Percentiles rank a stretch among this genome's conserved stretches.
These are phyloP conservation scores for Canavalia ensiformis DNA, from an alignment of 306 rosid genomes.

Conservation along the genomic window DNA sequence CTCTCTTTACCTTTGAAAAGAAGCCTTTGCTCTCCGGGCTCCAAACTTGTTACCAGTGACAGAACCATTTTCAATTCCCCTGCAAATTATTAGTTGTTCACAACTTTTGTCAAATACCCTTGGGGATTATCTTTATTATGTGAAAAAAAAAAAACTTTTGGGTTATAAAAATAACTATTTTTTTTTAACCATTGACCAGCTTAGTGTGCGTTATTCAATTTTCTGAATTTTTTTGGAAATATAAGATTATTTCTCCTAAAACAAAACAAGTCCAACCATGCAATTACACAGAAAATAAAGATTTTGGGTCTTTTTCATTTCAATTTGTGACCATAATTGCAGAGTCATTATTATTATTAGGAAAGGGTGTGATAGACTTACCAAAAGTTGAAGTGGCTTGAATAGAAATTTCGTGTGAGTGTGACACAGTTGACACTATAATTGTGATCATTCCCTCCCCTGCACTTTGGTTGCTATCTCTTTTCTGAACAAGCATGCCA, in stretches of 20 bases:
- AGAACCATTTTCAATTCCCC: conserved; percentile 80
- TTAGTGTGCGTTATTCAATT: no score
- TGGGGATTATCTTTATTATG: neutral
- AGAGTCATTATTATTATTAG: neutral
- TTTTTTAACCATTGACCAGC: neutral
- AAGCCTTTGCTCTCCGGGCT: conserved; percentile 81
- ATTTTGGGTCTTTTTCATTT: neutral
- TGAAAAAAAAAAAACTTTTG: neutral
- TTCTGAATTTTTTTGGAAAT: no score
- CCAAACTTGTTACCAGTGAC: conserved; percentile 70
- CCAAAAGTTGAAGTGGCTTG: conserved; percentile 84
- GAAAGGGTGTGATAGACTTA: conserved; percentile 30
- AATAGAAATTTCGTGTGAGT: conserved; percentile 73
- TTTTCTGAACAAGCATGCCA: conserved; percentile 91
- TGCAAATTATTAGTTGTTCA: conserved; percentile 42
- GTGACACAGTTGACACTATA: conserved; percentile 77
- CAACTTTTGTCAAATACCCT: conserved; percentile 28
- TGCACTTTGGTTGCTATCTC: conserved; percentile 54
- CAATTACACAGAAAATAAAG: neutral
- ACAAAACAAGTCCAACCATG: no score
- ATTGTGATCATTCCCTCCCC: conserved; percentile 69
- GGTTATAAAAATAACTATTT: neutral
- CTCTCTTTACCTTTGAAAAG: conserved; percentile 90
- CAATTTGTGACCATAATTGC: neutral
- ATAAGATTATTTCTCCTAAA: no score